A percentile compares a stretch with the other conserved stretches of the same genome.
phyloP scores from a whole-genome alignment of 1,139 yeast species.

The Magnusiomyces magnusii region DNA sequence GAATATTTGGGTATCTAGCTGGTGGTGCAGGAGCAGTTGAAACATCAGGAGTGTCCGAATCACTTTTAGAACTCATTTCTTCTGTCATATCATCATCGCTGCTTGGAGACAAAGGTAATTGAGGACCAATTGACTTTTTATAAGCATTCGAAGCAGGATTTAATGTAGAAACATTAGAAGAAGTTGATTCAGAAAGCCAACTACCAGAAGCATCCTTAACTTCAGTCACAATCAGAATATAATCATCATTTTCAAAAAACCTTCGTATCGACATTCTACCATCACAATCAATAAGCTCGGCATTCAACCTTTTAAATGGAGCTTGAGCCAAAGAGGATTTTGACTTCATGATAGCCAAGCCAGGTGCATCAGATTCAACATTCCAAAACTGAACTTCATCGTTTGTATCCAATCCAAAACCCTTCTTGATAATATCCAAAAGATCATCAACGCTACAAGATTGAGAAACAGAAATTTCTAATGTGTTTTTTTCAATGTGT shows the following conservation, averaged over 20 bases:
- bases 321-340: neutral
- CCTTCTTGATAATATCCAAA: neutral
- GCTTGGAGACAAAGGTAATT: neutral
- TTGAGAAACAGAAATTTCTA: neutral
- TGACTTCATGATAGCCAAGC: neutral
- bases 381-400: neutral
- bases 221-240: slow-evolving; percentile 1
- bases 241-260: neutral
- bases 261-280: neutral
- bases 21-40: neutral
- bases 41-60: neutral
- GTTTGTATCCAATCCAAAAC: neutral
- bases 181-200: slow-evolving; percentile 11
- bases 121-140: neutral
- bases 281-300: neutral
- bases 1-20: neutral
- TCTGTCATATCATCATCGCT: slow-evolving; percentile 1
- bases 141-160: neutral
- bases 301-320: neutral
- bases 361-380: neutral
- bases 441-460: neutral
- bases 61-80: neutral
- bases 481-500: neutral
- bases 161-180: neutral
- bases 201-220: slow-evolving; percentile 8